Evolutionary conservation across 202 grass and related monocot genomes (phyloP).

Genomic region (Digitaria exilis): DNA sequence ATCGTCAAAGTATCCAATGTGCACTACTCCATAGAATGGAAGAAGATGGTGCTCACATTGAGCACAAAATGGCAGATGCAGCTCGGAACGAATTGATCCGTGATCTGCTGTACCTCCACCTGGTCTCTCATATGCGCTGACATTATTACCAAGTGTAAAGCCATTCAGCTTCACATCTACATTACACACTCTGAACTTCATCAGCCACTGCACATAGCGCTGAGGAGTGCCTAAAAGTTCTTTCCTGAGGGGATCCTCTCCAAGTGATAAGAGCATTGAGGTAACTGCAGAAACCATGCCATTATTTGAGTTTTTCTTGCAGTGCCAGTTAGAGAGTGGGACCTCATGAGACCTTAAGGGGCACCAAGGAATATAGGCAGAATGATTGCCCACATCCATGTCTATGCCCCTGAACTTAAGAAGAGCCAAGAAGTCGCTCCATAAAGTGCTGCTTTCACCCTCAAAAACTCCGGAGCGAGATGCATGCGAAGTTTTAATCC

Average conservation of each 20-base stretch:
- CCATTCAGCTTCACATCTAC: conserved; percentile 53
- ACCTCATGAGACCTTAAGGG: conserved; percentile 59
- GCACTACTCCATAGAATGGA: conserved; percentile 88
- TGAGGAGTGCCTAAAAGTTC: conserved; percentile 74
- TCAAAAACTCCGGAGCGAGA: conserved; percentile 77
- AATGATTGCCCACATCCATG: conserved; percentile 46
- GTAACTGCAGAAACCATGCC: conserved; percentile 78
- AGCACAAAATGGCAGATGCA: conserved; percentile 83
- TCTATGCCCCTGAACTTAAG: conserved; percentile 70
- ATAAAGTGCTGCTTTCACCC: conserved; percentile 61
- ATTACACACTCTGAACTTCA: conserved; percentile 78
- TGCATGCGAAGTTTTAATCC: conserved; percentile 58
- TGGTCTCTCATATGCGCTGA: conserved; percentile 22
- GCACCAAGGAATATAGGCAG: conserved; percentile 62
- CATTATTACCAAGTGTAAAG: conserved; percentile 43
- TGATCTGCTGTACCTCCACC: conserved; percentile 43
- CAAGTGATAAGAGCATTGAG: conserved; percentile 67
- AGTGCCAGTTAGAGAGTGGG: conserved; percentile 43
- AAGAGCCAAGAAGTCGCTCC: conserved; percentile 80
- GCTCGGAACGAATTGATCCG: conserved; percentile 51
- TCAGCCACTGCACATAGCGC: conserved; percentile 84
- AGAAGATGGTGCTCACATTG: conserved; percentile 95
- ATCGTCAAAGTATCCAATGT: conserved; percentile 62
- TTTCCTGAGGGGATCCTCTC: conserved; percentile 83
- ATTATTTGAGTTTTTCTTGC: conserved; percentile 41